phyloP scores from a whole-genome alignment of 2,329 filamentous ascomycete genomes.

The Pseudogymnoascus verrucosus region DNA sequence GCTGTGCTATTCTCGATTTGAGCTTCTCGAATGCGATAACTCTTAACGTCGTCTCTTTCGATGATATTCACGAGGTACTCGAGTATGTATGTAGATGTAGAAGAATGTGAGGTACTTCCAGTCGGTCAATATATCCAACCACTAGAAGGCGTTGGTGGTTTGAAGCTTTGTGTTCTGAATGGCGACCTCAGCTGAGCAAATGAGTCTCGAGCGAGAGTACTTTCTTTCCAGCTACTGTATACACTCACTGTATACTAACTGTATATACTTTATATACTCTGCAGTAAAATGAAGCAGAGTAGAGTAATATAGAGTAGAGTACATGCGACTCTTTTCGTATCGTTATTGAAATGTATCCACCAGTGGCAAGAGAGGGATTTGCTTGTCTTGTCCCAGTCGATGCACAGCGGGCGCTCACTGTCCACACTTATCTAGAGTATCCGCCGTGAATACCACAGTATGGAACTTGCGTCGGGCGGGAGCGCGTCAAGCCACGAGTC shows the following conservation, averaged over 20 bases:
- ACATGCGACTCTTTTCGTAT: background rate
- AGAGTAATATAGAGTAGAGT: background rate
- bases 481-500: slow-evolving; percentile 8
- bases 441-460: slow-evolving; percentile 7
- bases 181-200: slow-evolving; percentile 1
- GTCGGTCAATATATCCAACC: background rate
- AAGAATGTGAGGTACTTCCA: background rate
- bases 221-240: background rate
- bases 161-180: background rate
- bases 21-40: slow-evolving; percentile 2
- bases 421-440: background rate
- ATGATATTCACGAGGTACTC: slow-evolving; percentile 5
- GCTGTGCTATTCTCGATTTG: slow-evolving; percentile 1
- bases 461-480: background rate
- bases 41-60: background rate
- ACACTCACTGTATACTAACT: background rate
- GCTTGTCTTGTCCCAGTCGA: slow-evolving; percentile 1
- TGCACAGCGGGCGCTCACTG: slow-evolving; percentile 5
- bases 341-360: background rate
- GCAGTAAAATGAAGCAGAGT: background rate
- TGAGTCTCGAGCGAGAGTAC: slow-evolving; percentile 5
- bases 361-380: background rate
- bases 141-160: background rate
- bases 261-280: background rate
- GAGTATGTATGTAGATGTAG: background rate